phyloP scores from a whole-genome alignment of 176 grass and related monocot genomes.

The Tuctoria greenei region DNA sequence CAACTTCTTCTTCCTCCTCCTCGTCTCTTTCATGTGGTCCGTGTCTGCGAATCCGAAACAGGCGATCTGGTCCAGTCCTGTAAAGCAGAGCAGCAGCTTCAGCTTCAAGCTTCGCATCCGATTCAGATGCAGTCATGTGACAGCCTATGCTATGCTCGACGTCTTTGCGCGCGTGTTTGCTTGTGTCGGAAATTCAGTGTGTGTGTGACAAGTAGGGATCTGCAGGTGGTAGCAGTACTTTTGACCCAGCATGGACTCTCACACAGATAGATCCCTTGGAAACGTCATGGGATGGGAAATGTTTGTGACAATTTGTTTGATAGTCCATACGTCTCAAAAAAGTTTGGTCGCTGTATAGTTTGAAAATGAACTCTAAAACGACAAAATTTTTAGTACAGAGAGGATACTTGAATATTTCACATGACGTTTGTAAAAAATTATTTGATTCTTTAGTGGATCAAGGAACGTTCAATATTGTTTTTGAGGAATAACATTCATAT shows the following conservation, averaged over 20 bases:
- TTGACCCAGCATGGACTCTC: conserved; percentile 28
- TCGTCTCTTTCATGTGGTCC: conserved; percentile 27
- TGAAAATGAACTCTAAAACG: too few relatives aligned
- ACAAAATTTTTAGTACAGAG: too few relatives aligned
- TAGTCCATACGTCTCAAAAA: too few relatives aligned
- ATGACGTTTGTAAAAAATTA: not conserved
- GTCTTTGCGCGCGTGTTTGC: conserved; percentile 52
- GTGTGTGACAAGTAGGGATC: conserved; percentile 21
- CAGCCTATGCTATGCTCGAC: conserved; percentile 17
- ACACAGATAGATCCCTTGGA: not conserved
- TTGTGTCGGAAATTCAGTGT: conserved; percentile 42
- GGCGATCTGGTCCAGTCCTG: conserved; percentile 33
- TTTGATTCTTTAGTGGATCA: not conserved
- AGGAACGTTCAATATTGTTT: not conserved
- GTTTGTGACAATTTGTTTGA: not conserved
- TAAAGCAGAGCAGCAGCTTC: conserved; percentile 37
- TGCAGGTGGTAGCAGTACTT: conserved; percentile 17
- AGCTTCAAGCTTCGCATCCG: conserved; percentile 48
- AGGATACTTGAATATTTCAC: not conserved
- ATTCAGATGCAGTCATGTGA: conserved; percentile 43
- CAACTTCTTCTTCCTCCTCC: not conserved
- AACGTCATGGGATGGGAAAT: not conserved
- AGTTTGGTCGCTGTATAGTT: too few relatives aligned
- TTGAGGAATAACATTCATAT: not conserved
- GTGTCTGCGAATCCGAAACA: conserved; percentile 36